Evolutionary conservation across 495 filamentous ascomycete genomes (phyloP).

Genomic region (Neurospora sp.): DNA sequence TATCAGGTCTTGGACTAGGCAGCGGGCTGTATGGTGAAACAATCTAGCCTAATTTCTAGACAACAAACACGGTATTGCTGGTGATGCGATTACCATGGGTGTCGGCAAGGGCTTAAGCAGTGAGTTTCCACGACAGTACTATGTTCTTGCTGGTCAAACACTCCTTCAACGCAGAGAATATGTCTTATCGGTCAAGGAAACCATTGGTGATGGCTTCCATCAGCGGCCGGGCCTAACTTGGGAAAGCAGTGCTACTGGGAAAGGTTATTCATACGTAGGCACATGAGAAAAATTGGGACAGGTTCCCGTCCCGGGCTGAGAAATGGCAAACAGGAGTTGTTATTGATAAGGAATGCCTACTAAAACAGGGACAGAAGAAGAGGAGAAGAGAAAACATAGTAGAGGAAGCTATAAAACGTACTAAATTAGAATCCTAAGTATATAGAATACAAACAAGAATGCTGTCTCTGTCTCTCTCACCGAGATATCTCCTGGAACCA

Average conservation of each 20-base stretch:
- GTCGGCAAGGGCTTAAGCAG: conserved; percentile 54
- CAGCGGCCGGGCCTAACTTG: conserved; percentile 3
- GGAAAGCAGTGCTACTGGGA: too few relatives aligned
- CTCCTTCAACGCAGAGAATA: conserved; percentile 39
- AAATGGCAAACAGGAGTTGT: background rate
- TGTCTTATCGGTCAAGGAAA: conserved; percentile 38
- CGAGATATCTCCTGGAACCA: background rate
- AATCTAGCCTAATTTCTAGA: too few relatives aligned
- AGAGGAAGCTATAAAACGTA: background rate
- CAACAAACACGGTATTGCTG: conserved; percentile 28
- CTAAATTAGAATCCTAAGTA: background rate
- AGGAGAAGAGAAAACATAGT: too few relatives aligned
- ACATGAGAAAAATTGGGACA: too few relatives aligned
- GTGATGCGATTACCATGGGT: conserved; percentile 36
- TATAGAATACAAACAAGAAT: background rate
- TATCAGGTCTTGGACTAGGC: too few relatives aligned
- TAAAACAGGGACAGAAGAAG: background rate
- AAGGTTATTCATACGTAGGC: too few relatives aligned
- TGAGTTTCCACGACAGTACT: conserved; percentile 58
- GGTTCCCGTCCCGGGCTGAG: too few relatives aligned
- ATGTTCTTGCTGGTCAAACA: conserved; percentile 34
- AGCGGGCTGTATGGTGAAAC: too few relatives aligned
- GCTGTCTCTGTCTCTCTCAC: background rate
- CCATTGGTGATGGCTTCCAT: conserved; percentile 52
- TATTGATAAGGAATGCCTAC: background rate